These are phyloP conservation scores for Aureobasidium sp. DNA, from an alignment of 2,329 filamentous ascomycete species.

Conservation along the genomic window DNA sequence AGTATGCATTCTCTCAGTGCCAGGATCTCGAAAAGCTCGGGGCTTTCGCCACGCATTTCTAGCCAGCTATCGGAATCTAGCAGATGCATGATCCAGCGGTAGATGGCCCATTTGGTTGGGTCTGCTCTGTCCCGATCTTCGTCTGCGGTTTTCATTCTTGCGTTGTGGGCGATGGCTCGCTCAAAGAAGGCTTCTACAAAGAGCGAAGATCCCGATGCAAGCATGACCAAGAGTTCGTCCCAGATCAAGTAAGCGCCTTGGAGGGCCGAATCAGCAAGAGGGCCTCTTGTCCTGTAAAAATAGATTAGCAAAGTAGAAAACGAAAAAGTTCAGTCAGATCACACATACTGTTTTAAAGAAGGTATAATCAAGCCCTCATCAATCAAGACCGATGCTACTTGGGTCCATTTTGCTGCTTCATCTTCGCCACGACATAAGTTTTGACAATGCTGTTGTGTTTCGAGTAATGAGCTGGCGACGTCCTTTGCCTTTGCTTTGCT, in stretches of 20 bases:
- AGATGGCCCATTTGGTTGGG: constrained; percentile 26
- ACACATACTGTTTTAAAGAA: constrained; percentile 23
- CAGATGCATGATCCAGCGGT: constrained; percentile 43
- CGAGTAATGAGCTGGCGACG: not conserved
- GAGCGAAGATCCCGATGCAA: not conserved
- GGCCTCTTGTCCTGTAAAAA: not conserved
- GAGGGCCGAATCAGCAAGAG: constrained; percentile 21
- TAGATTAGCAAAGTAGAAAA: constrained; percentile 10
- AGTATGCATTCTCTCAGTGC: constrained; percentile 26
- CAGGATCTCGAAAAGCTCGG: constrained; percentile 6
- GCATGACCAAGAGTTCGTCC: constrained; percentile 28
- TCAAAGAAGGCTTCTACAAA: constrained; percentile 11
- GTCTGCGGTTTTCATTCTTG: not conserved
- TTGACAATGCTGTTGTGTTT: constrained; percentile 4
- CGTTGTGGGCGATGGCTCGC: constrained; percentile 5
- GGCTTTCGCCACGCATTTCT: constrained; percentile 18
- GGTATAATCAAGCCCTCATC: constrained; percentile 30
- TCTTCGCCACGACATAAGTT: not conserved
- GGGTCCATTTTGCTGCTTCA: constrained; percentile 5
- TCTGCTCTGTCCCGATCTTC: constrained; percentile 26
- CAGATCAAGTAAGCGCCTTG: constrained; percentile 38
- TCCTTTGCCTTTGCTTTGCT: constrained; percentile 2
- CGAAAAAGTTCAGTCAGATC: not conserved
- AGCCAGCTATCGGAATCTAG: constrained; percentile 29
- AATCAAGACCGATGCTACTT: constrained; percentile 23